Evolutionary conservation across 2,329 filamentous ascomycete species (phyloP).

Genomic region (Trichoderma sp.): DNA sequence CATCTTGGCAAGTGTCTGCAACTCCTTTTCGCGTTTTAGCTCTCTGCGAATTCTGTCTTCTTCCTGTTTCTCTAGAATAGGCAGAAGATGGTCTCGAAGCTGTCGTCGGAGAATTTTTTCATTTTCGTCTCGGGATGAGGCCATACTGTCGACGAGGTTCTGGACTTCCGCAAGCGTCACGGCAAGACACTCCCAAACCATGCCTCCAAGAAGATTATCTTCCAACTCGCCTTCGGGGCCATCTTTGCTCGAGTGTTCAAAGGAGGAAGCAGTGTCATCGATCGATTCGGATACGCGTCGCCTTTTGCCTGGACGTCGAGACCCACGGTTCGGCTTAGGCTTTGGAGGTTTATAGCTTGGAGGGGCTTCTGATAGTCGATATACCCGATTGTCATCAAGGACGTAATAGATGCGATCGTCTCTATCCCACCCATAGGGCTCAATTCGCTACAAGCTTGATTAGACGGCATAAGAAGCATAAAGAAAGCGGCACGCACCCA

Average conservation of each 20-base stretch:
- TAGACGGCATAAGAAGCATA: conserved; percentile 27
- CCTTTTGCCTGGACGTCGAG: conserved; percentile 71
- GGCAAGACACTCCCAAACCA: conserved; percentile 90
- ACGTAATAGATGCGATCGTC: conserved; percentile 87
- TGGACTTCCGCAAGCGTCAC: conserved; percentile 79
- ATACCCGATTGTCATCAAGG: conserved; percentile 90
- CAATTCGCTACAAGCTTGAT: conserved; percentile 61
- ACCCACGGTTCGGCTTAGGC: conserved; percentile 54
- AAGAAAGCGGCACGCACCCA: conserved; percentile 65
- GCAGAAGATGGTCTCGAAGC: conserved; percentile 77
- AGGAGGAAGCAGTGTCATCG: conserved; percentile 42
- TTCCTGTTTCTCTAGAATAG: conserved; percentile 79
- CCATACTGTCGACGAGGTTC: conserved; percentile 69
- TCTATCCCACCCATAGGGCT: conserved; percentile 85
- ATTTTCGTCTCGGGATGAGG: conserved; percentile 78
- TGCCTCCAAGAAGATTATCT: conserved; percentile 71
- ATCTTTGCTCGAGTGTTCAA: conserved; percentile 40
- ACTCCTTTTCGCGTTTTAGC: conserved; percentile 71
- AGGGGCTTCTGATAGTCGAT: conserved; percentile 79
- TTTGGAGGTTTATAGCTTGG: conserved; percentile 57
- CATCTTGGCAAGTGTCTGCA: conserved; percentile 81
- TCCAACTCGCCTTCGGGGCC: conserved; percentile 41
- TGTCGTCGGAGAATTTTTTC: conserved; percentile 77
- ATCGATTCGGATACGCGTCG: conserved; percentile 57
- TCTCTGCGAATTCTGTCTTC: conserved; percentile 74